Evolutionary conservation across 345 rosid species (phyloP).

Genomic region (Lepidium aucheri): DNA sequence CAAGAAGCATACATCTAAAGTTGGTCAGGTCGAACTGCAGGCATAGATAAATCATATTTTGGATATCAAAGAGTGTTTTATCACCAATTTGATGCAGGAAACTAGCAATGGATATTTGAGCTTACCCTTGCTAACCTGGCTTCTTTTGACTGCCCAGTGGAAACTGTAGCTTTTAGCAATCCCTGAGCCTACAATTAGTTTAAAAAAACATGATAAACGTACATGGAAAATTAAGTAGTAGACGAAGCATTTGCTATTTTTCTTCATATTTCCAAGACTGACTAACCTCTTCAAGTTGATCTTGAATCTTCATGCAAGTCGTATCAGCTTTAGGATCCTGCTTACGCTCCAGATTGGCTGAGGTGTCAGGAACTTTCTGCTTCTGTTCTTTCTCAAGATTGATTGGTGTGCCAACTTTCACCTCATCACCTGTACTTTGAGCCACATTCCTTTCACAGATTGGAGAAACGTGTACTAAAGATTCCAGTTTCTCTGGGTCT

Average conservation of each 20-base stretch:
- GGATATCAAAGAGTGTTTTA: background rate
- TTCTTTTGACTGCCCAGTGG: conserved; percentile 96
- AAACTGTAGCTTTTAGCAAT: conserved; percentile 67
- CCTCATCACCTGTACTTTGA: conserved; percentile 32
- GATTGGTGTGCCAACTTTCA: conserved; percentile 31
- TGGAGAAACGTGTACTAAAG: conserved; percentile 32
- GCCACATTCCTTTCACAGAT: conserved; percentile 30
- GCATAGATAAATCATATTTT: background rate
- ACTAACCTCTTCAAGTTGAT: conserved; percentile 91
- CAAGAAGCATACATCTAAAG: background rate
- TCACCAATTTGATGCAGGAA: background rate
- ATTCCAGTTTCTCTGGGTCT: conserved; percentile 38
- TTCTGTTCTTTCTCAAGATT: conserved; percentile 39
- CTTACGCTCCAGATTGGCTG: conserved; percentile 36
- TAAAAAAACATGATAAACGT: conserved; percentile 13
- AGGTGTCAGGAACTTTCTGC: conserved; percentile 20
- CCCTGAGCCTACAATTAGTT: conserved; percentile 83
- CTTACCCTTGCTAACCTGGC: conserved; percentile 98
- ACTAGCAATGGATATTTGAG: background rate
- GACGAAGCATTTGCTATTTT: background rate
- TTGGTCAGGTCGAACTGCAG: background rate
- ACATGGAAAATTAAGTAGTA: background rate
- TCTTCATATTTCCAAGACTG: conserved; percentile 4
- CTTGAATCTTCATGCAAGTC: conserved; percentile 47
- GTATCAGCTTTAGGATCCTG: conserved; percentile 35